Evolutionary conservation across 768 basidiomycete genomes (phyloP), one percentile per base, ranked within the genome.

Genomic region (Pleurotus tuoliensis): DNA sequence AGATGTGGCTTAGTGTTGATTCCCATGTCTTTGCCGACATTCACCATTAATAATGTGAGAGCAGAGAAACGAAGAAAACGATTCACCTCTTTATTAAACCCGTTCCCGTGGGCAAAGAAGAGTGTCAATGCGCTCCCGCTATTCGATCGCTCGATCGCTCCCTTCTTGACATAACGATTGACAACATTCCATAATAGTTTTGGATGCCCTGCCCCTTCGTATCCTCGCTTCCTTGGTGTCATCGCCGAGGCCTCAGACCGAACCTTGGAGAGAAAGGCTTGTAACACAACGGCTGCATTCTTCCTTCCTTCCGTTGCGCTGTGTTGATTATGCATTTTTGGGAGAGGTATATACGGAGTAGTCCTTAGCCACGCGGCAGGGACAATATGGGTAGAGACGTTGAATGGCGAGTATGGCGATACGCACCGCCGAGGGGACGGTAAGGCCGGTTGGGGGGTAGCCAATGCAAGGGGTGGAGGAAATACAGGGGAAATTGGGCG

Each of bases 11-110:
- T 2, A 96, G 59, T 12, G 80, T 78, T 0, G 90, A 83, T 65
- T 95, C 91, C 86, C 88, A 96, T 8, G 81, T 88, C 92, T 95
- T 62, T 30, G 9, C 27, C 27, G 5, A 30, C 9, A 30, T 30
- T 6, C 27, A 30, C 27, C 27, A 7, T 30, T 1, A 9, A 30
- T 30, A 30, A 30, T 20, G 46, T 44, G 8, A 16, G 20, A 8
- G 18, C 48, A 3, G 39, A 5, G 47, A 40, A 3, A 11, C 24
- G n/a, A 22, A 18, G 27, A 6, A 15, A 34, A 46, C 16, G 25
- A 60, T 82, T 50, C 54, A 84, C 90, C 83, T 95, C 92, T 67
- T 94, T 95, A 48, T 82, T 83, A 62, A 95, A 88, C 1, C 94
- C 92, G 68, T 92, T 95, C 2, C 90, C 92, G 67, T 95, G 94